Percentiles rank a stretch among this genome's conserved stretches.
Evolutionary conservation across 441 rosid genomes (phyloP).

Genomic region (Arabidopsis hybrid): DNA sequence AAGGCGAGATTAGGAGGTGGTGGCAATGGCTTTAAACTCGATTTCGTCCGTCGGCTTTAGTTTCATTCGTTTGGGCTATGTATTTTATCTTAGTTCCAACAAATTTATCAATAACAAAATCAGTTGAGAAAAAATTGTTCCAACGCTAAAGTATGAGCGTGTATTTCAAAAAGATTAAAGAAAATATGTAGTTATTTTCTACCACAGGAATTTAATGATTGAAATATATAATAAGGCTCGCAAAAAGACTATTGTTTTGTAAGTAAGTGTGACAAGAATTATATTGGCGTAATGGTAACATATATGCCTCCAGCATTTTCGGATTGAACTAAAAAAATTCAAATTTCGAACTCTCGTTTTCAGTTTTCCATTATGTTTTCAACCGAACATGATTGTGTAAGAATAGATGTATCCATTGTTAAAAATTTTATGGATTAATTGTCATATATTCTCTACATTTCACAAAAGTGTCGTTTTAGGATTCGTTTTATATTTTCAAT

Average conservation of each 20-base stretch:
- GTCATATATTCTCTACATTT: no score
- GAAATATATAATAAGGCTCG: not conserved
- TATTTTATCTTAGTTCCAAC: no score
- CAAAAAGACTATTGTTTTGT: not conserved
- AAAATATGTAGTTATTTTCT: not conserved
- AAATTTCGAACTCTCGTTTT: not conserved
- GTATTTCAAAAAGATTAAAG: not conserved
- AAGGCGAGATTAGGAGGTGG: slow-evolving; percentile 60
- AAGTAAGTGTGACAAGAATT: not conserved
- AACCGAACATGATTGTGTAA: not conserved
- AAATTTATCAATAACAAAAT: no score
- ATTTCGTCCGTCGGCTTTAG: no score
- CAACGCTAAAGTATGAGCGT: not conserved
- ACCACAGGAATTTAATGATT: not conserved
- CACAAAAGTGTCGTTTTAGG: no score
- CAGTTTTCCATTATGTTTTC: not conserved
- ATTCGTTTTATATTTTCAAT: no score
- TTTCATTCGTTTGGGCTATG: no score
- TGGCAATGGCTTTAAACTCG: not conserved
- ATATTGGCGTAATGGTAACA: not conserved
- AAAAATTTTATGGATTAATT: not conserved
- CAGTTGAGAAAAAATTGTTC: not conserved
- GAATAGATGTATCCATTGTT: not conserved
- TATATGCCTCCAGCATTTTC: not conserved
- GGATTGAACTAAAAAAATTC: not conserved